These are phyloP conservation scores for Coemansia sp. DNA, from an alignment of 192 early-diverging fungal genomes.

Conservation along the genomic window DNA sequence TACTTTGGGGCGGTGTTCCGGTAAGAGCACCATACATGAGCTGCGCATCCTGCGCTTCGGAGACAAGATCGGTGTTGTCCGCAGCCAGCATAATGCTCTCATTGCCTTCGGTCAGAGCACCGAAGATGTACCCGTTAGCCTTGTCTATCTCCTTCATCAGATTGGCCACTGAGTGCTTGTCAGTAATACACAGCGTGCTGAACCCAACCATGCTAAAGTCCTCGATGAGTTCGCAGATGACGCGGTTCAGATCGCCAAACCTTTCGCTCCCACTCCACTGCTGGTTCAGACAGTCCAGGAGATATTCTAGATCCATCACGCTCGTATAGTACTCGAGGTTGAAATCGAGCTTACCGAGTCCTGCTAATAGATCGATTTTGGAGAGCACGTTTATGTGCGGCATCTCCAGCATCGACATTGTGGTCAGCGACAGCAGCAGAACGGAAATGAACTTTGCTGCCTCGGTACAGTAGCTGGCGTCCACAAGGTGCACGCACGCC, in stretches of 20 bases:
- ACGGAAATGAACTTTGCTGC: slow-evolving; percentile 92
- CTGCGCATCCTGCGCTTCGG: slow-evolving; percentile 46
- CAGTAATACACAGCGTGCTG: slow-evolving; percentile 78
- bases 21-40: slow-evolving; percentile 27
- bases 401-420: slow-evolving; percentile 91
- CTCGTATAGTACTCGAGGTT: slow-evolving; percentile 94
- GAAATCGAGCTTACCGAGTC: slow-evolving; percentile 73
- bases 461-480: slow-evolving; percentile 91
- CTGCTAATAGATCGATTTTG: slow-evolving; percentile 88
- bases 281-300: slow-evolving; percentile 78
- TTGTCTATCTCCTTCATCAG: slow-evolving; percentile 82
- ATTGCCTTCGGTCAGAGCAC: slow-evolving; percentile 73
- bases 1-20: neutral
- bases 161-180: slow-evolving; percentile 79
- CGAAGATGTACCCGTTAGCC: slow-evolving; percentile 90
- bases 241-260: slow-evolving; percentile 75
- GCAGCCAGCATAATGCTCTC: slow-evolving; percentile 67
- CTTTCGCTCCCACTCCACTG: slow-evolving; percentile 45
- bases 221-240: slow-evolving; percentile 87
- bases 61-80: slow-evolving; percentile 35
- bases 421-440: slow-evolving; percentile 83
- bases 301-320: slow-evolving; percentile 84
- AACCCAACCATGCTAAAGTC: slow-evolving; percentile 92
- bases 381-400: slow-evolving; percentile 97
- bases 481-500: slow-evolving; percentile 82